phyloP scores from a whole-genome alignment of 495 filamentous ascomycete species.

The Penicillium samsonianum region DNA sequence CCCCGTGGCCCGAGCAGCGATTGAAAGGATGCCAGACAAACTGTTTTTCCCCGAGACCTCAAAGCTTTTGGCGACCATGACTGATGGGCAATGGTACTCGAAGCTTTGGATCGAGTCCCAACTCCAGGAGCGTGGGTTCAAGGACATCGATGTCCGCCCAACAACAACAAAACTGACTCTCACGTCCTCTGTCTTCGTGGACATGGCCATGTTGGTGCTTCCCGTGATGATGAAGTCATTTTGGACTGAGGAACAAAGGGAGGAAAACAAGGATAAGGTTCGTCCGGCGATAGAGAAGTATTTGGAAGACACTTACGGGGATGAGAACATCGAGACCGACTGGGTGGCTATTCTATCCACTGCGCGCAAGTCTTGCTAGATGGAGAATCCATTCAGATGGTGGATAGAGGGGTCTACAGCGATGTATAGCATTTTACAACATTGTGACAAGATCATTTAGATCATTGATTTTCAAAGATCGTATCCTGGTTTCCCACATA shows the following conservation, averaged over 20 bases:
- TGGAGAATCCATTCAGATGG: not conserved
- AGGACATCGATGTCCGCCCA: slow-evolving; percentile 30
- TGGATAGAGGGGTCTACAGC: not conserved
- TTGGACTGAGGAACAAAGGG: slow-evolving; percentile 39
- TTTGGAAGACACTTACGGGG: slow-evolving; percentile 34
- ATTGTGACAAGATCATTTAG: slow-evolving; percentile 26
- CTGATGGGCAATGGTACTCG: slow-evolving; percentile 36
- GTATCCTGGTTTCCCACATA: slow-evolving; percentile 32
- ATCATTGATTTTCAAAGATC: slow-evolving; percentile 31
- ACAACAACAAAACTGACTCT: slow-evolving; percentile 24
- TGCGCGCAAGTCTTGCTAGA: slow-evolving; percentile 28
- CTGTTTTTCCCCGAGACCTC: slow-evolving; percentile 31
- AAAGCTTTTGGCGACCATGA: slow-evolving; percentile 27
- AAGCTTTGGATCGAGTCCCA: slow-evolving; percentile 32
- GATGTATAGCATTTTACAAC: not conserved
- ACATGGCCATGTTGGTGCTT: slow-evolving; percentile 35
- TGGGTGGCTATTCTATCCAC: slow-evolving; percentile 41
- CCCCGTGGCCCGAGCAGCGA: slow-evolving; percentile 24
- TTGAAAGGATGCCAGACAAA: slow-evolving; percentile 30
- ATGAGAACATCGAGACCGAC: slow-evolving; percentile 32
- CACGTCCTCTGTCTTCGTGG: slow-evolving; percentile 28
- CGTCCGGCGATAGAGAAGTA: slow-evolving; percentile 31
- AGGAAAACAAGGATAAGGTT: slow-evolving; percentile 25
- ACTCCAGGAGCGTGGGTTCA: slow-evolving; percentile 34
- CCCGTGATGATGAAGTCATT: slow-evolving; percentile 25